phyloP scores from a whole-genome alignment of 2,329 filamentous ascomycete species.

The Tolypocladium ovalisporum region DNA sequence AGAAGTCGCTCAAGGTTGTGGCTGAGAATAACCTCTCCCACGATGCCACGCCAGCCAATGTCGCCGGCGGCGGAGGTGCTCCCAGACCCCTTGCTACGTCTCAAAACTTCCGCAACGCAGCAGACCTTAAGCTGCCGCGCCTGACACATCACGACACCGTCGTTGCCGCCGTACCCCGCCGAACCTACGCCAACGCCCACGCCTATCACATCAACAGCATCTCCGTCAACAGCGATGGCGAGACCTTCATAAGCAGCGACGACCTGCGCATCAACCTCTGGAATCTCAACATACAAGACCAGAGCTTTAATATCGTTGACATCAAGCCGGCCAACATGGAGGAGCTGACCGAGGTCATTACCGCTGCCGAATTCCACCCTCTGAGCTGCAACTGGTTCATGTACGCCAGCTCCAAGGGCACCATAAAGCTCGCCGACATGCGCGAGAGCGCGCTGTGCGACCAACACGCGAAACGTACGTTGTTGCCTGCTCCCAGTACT shows the following conservation, averaged over 20 bases:
- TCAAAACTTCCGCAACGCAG: conserved; percentile 66
- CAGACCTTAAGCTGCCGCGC: conserved; percentile 84
- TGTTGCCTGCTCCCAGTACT: background rate
- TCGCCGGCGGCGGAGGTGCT: conserved; percentile 66
- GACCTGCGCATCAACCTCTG: conserved; percentile 96
- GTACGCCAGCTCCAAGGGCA: conserved; percentile 98
- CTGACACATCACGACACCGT: conserved; percentile 98
- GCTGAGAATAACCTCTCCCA: conserved; percentile 97
- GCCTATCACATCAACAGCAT: conserved; percentile 99
- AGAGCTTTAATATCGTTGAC: conserved; percentile 99
- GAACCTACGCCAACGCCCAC: conserved; percentile 96
- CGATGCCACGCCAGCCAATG: conserved; percentile 70
- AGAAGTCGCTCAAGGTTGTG: conserved; percentile 97
- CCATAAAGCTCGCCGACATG: conserved; percentile 98
- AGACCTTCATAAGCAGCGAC: conserved; percentile 98
- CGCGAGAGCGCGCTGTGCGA: conserved; percentile 93
- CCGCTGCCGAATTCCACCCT: conserved; percentile 94
- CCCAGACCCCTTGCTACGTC: conserved; percentile 57
- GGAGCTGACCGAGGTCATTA: conserved; percentile 97
- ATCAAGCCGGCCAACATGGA: conserved; percentile 99
- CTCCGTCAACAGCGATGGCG: conserved; percentile 98
- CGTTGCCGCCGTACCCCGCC: conserved; percentile 87
- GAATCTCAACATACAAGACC: conserved; percentile 98
- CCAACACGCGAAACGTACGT: conserved; percentile 80
- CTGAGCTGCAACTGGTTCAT: conserved; percentile 99